Evolutionary conservation across 2,329 filamentous ascomycete genomes (phyloP).

Genomic region (Scedosporium apiospermum): DNA sequence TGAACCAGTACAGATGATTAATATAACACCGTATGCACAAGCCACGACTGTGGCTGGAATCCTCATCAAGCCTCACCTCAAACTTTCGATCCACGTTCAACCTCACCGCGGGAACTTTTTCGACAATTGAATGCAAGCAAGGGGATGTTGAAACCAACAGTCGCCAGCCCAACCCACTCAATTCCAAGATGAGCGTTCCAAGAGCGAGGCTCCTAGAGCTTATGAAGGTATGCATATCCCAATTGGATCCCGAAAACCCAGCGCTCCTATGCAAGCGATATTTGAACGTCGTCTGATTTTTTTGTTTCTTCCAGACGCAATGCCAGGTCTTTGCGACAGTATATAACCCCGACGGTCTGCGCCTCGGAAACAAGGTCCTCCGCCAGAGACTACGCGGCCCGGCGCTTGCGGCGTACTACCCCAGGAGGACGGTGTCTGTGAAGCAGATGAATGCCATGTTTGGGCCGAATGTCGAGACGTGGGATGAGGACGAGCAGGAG

Average conservation of each 20-base stretch:
- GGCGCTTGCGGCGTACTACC: slow-evolving; percentile 78
- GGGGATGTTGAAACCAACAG: not conserved
- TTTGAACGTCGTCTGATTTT: not conserved
- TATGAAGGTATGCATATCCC: slow-evolving; percentile 54
- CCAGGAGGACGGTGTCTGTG: slow-evolving; percentile 61
- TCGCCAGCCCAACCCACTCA: not conserved
- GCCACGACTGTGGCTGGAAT: not conserved
- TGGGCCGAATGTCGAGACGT: slow-evolving; percentile 53
- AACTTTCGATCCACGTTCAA: slow-evolving; percentile 8
- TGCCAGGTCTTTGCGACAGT: slow-evolving; percentile 86
- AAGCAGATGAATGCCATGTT: slow-evolving; percentile 65
- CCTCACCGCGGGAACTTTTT: slow-evolving; percentile 2
- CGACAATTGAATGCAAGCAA: not conserved
- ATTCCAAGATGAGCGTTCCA: slow-evolving; percentile 50
- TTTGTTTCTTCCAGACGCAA: slow-evolving; percentile 53
- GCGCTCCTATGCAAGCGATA: not conserved
- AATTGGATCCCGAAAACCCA: not conserved
- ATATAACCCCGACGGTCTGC: slow-evolving; percentile 75
- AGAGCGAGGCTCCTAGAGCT: slow-evolving; percentile 58
- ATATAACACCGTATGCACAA: not conserved
- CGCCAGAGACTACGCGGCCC: slow-evolving; percentile 83
- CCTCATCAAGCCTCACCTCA: not conserved
- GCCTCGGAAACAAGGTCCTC: slow-evolving; percentile 85
- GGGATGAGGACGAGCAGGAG: slow-evolving; percentile 70
- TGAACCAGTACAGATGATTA: not conserved